Evolutionary conservation across 1,284 basidiomycete genomes (phyloP), one percentile per base, ranked within the genome.

Genomic region (Wolfiporia cocos): DNA sequence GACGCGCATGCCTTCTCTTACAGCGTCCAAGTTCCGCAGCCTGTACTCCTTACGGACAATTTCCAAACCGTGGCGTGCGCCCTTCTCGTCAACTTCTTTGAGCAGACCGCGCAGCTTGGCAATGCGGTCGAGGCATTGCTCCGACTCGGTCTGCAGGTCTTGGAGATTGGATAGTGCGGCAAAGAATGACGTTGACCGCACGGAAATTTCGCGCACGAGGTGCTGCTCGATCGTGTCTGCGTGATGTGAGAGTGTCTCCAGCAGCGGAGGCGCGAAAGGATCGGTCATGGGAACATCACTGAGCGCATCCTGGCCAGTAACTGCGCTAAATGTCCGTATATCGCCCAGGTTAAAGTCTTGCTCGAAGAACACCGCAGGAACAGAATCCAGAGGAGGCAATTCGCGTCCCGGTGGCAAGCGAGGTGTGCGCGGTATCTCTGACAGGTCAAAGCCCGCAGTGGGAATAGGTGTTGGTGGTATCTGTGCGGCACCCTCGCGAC

Each of bases 181-280:
- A 58, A 99, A 99, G 76, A 99, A 99, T 2, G 92, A 92, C 0
- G 89, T 80, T 0, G 92, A 92, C 4, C 94, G 86, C 9, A 86
- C 68, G 5, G 89, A 87, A 42, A 99, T 96, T 65, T 98, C 95
- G 52, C 84, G 82, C 12, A 96, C 81, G 41, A 99, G 85, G 59
- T 99, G 94, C 50, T 93, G 84, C 58, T 99, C 95, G 48, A 99
- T 80, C 2, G 89, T 88, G 61, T 98, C 96, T 5, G 94, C 86
- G 56, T 97, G 88, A 48, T 92, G 86, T 11, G 92, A 93, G 43
- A 98, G 78, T 56, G 84, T 86, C 58, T 97, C 93, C n/a, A 96
- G 84, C 1, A 95, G 70, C 0, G 82, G 84, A 49, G 84, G 70
- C 9, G 78, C 68, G 1, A 74, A 68, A 0, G 78, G 77, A 52